These are phyloP conservation scores for Ceratocystis papillata DNA, from an alignment of 2,329 filamentous ascomycete genomes.

Conservation along the genomic window DNA sequence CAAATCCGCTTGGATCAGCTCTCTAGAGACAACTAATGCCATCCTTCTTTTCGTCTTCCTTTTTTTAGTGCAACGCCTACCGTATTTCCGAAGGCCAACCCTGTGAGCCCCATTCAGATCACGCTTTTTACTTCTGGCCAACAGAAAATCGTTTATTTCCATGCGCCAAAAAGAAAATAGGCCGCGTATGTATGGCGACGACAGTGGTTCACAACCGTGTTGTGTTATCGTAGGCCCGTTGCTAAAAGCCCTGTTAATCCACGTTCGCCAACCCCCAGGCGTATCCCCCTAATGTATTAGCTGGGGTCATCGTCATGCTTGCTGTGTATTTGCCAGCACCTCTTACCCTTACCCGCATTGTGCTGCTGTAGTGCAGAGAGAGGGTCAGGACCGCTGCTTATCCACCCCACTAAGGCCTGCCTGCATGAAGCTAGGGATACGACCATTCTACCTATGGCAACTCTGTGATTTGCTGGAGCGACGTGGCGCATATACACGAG, in stretches of 20 bases:
- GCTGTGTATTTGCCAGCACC: background rate
- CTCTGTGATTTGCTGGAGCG: constrained; percentile 3
- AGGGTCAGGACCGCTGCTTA: background rate
- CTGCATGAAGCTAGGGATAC: constrained; percentile 10
- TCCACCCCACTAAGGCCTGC: background rate
- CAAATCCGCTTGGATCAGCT: background rate
- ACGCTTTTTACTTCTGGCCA: background rate
- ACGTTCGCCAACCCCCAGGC: too few species aligned
- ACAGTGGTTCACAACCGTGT: background rate
- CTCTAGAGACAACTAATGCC: background rate
- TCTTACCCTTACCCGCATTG: background rate
- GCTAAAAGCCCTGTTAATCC: too few species aligned
- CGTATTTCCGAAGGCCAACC: background rate
- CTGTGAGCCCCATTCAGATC: background rate
- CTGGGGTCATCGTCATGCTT: background rate
- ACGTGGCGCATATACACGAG: constrained; percentile 3
- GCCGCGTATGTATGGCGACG: background rate
- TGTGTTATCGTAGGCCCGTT: background rate
- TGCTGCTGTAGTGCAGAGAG: background rate
- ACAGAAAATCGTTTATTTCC: background rate
- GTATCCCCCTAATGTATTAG: background rate
- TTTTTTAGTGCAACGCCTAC: background rate
- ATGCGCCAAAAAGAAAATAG: background rate
- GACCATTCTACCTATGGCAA: background rate
- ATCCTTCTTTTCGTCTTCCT: background rate